Percentiles rank a stretch among this genome's conserved stretches.
phyloP scores from a whole-genome alignment of 495 filamentous ascomycete genomes.

The Penicillium canescens region DNA sequence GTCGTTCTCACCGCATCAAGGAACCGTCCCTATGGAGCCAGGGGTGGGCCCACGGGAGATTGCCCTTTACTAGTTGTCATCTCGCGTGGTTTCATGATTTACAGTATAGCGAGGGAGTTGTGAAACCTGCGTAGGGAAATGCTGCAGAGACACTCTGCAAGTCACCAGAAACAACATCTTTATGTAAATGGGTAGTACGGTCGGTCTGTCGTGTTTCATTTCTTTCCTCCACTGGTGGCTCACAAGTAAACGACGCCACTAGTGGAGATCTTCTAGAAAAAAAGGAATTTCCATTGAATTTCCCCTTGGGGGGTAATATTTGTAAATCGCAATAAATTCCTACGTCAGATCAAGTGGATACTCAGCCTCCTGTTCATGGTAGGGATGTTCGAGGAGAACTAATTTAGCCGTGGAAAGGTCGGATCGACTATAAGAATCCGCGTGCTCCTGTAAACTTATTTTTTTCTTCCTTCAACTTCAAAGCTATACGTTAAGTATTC shows the following conservation, averaged over 20 bases:
- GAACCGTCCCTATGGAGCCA: constrained; percentile 27
- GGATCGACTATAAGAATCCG: constrained; percentile 24
- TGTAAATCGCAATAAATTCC: constrained; percentile 26
- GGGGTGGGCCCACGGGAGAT: constrained; percentile 33
- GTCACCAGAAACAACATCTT: too few relatives aligned
- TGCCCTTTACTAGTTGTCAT: constrained; percentile 30
- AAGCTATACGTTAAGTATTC: not conserved
- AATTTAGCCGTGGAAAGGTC: constrained; percentile 19
- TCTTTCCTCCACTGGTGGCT: constrained; percentile 22
- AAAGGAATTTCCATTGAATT: constrained; percentile 37
- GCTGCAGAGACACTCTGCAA: not conserved
- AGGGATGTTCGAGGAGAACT: constrained; percentile 31
- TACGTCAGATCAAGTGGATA: constrained; percentile 37
- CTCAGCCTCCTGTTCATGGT: constrained; percentile 42
- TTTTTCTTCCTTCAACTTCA: constrained; percentile 5
- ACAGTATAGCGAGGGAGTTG: not conserved
- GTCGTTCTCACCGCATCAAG: constrained; percentile 25
- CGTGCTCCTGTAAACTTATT: constrained; percentile 10
- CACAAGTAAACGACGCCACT: constrained; percentile 23
- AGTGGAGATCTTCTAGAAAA: constrained; percentile 46
- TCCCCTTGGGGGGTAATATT: constrained; percentile 33
- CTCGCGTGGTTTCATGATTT: constrained; percentile 33
- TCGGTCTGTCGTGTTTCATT: not conserved
- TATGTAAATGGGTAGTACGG: not conserved
- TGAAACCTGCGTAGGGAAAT: not conserved